Evolutionary conservation across 2,329 filamentous ascomycete genomes (phyloP), one percentile per base, ranked within the genome.

Genomic region (Monilinia fructicola): DNA sequence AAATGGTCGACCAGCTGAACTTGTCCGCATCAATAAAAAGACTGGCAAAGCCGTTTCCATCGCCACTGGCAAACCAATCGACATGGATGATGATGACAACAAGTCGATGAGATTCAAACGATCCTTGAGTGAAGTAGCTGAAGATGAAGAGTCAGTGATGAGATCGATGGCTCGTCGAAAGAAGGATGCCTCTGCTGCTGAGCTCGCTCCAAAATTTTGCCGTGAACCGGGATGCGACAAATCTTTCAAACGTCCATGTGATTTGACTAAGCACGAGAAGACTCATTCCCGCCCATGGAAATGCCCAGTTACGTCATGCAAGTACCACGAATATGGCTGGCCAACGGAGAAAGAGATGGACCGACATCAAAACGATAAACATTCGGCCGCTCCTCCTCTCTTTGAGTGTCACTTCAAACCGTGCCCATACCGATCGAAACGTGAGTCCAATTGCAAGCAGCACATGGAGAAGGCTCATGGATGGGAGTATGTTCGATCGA

Each of bases 321-420:
- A 96, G 77, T 98, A 97, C 78, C 87, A 91, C 77, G 85, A 90
- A 44, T 87, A 91, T 73, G 95, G 95, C 60, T 98, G 94, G 91
- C 94, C 95, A 5, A 98, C 95, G 0, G 93, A 98, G 80, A 98
- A 99, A 81, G 95, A 98, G 80, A 91, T 93, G 79, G 93, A 97
- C 74, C 91, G 95, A 64, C 95, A 99, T 78, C 86, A 92, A 79
- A 97, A 97, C 78, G 95, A 99, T 82, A 97, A 96, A 81, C 95
- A 99, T 81, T 93, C 91, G 23, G 80, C 85, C 64, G 84, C 88
- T 44, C 93, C 95, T 5, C 83, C 87, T 54, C 88, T 96, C 81
- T 97, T 88, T 78, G 88, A 91, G 80, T 99, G 95, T 80, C 80
- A 87, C 58, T 98, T 85, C 79, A 84, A 87, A 73, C 90, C 90